These are phyloP conservation scores for Didymella sp. DNA, from an alignment of 2,329 filamentous ascomycete species.

Conservation along the genomic window DNA sequence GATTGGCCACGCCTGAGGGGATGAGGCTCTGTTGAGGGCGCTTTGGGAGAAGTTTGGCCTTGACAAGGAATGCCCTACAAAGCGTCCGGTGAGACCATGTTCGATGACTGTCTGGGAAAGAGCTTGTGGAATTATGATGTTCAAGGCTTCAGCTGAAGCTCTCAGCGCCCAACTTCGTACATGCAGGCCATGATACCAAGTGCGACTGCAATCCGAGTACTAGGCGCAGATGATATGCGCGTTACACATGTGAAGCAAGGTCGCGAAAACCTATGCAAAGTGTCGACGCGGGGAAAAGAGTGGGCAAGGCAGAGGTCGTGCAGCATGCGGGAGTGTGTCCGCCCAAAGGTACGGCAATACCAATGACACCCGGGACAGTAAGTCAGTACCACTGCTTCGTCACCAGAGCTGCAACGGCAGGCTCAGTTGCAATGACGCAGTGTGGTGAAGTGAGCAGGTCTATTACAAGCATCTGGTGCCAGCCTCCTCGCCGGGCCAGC, in stretches of 20 bases:
- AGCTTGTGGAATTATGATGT: neutral
- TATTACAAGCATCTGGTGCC: slow-evolving; percentile 1
- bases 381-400: neutral
- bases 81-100: slow-evolving; percentile 12
- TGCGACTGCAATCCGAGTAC: slow-evolving; percentile 1
- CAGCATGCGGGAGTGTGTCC: neutral
- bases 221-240: neutral
- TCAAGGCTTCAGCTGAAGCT: slow-evolving; percentile 1
- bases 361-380: neutral
- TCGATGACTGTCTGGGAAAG: neutral
- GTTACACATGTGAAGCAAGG: slow-evolving; percentile 3
- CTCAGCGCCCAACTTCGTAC: neutral
- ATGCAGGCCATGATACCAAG: neutral
- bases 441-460: neutral
- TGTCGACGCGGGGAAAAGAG: neutral
- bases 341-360: neutral
- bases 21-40: slow-evolving; percentile 16
- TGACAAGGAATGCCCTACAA: slow-evolving; percentile 7
- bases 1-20: slow-evolving; percentile 15
- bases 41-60: neutral
- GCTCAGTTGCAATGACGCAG: slow-evolving; percentile 3
- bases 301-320: neutral
- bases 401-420: neutral
- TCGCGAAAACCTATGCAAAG: neutral
- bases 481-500: slow-evolving; percentile 2